Evolutionary conservation across 2,329 filamentous ascomycete genomes (phyloP).

Genomic region (Clonostachys rhizophaga): DNA sequence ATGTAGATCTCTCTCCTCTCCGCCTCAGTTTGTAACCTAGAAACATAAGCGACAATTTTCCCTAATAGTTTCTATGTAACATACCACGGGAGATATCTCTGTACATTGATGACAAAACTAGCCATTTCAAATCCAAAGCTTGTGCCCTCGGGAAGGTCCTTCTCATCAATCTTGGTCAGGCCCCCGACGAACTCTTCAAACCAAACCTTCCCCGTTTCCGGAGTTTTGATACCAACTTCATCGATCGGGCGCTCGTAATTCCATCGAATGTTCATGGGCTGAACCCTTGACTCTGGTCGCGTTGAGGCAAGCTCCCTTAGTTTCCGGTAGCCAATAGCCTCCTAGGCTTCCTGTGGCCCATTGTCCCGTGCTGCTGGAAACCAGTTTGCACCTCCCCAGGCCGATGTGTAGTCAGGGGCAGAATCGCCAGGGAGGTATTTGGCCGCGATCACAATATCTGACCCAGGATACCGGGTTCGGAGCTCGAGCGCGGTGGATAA

Average conservation of each 20-base stretch:
- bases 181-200: constrained; percentile 32
- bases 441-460: constrained; percentile 56
- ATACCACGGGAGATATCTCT: constrained; percentile 71
- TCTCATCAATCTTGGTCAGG: constrained; percentile 13
- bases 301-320: constrained; percentile 6
- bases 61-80: not conserved
- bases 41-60: not conserved
- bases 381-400: constrained; percentile 71
- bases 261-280: constrained; percentile 18
- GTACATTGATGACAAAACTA: constrained; percentile 55
- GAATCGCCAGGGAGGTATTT: constrained; percentile 86
- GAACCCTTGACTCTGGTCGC: constrained; percentile 55
- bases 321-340: constrained; percentile 9
- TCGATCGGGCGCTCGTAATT: constrained; percentile 13
- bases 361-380: constrained; percentile 51
- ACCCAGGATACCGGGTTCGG: constrained; percentile 36
- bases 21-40: constrained; percentile 64
- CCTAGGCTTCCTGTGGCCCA: constrained; percentile 6
- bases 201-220: constrained; percentile 29
- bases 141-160: constrained; percentile 22
- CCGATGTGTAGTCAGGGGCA: constrained; percentile 76
- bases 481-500: constrained; percentile 58
- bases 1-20: constrained; percentile 60
- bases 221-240: constrained; percentile 40
- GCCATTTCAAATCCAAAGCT: constrained; percentile 25